Evolutionary conservation across 78 protist genomes (phyloP).

Genomic region (Dictyostelium purpureum): DNA sequence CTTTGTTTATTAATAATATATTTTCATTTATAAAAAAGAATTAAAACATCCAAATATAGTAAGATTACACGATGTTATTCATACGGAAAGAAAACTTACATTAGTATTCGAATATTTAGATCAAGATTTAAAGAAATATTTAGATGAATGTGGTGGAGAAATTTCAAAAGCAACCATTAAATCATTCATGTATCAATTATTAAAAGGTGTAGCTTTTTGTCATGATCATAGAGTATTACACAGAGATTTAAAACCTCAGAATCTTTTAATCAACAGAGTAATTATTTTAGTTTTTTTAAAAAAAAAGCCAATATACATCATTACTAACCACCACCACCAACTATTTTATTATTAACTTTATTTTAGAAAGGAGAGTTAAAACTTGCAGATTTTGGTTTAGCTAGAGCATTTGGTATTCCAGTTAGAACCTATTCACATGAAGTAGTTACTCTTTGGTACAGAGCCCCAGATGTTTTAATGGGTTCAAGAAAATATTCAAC

Average conservation of each 20-base stretch:
- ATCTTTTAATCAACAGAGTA: conserved; percentile 94
- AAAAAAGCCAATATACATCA: neutral
- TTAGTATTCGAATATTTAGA: conserved; percentile 99
- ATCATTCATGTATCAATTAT: conserved; percentile 94
- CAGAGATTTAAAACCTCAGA: conserved; percentile 99
- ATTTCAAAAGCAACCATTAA: conserved; percentile 81
- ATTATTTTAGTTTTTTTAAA: neutral
- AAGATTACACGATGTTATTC: conserved; percentile 92
- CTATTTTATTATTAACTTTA: no score
- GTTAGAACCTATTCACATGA: conserved; percentile 99
- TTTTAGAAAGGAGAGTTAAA: conserved; percentile 91
- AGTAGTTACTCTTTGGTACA: conserved; percentile 99
- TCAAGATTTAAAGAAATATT: conserved; percentile 96
- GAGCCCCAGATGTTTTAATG: conserved; percentile 99
- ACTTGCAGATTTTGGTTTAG: conserved; percentile 99
- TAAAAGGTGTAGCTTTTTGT: conserved; percentile 97
- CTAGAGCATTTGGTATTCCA: conserved; percentile 99
- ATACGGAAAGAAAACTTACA: conserved; percentile 96
- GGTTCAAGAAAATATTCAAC: conserved; percentile 97
- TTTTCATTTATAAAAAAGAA: no score
- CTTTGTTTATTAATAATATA: no score
- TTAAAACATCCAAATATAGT: conserved; percentile 96
- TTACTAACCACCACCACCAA: neutral
- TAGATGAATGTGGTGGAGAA: conserved; percentile 88
- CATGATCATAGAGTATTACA: conserved; percentile 98